These are phyloP conservation scores for Thuja plicata DNA, from an alignment of 83 land plant genomes.

Conservation along the genomic window DNA sequence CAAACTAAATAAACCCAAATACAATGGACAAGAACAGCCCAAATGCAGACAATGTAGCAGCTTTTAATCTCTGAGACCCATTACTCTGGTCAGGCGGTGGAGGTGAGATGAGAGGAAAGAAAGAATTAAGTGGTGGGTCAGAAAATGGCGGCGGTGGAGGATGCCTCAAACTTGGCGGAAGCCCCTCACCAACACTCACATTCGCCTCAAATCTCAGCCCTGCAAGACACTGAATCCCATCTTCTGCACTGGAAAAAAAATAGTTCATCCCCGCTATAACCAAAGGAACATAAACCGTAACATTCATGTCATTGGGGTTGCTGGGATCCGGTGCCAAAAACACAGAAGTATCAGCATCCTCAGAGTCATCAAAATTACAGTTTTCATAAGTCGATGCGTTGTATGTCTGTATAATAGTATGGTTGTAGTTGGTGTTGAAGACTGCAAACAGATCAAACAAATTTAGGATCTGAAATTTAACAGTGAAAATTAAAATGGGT, in stretches of 20 bases:
- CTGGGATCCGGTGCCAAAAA: background rate
- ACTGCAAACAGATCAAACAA: constrained; percentile 30
- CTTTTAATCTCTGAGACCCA: background rate
- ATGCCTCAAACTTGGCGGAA: constrained; percentile 38
- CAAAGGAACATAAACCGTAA: constrained; percentile 44
- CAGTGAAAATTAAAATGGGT: no score
- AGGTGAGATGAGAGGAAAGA: background rate
- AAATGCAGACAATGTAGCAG: background rate
- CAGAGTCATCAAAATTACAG: constrained; percentile 33
- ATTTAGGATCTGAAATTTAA: no score
- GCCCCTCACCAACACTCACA: constrained; percentile 51
- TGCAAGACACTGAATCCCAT: constrained; percentile 54
- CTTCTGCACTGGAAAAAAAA: constrained; percentile 57
- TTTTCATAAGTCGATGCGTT: constrained; percentile 45
- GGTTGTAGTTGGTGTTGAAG: constrained; percentile 64
- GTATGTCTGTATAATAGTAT: constrained; percentile 58
- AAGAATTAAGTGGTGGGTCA: background rate
- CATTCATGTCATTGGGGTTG: constrained; percentile 11
- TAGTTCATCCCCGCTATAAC: constrained; percentile 41
- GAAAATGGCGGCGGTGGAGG: background rate
- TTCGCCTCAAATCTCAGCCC: constrained; percentile 51
- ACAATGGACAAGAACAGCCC: background rate
- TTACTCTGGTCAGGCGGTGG: background rate
- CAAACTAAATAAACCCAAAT: no score
- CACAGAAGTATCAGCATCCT: constrained; percentile 29